Percentiles rank a stretch among this genome's conserved stretches.
phyloP scores from a whole-genome alignment of 352 stramenopile species.

The Pythium oligandrum region DNA sequence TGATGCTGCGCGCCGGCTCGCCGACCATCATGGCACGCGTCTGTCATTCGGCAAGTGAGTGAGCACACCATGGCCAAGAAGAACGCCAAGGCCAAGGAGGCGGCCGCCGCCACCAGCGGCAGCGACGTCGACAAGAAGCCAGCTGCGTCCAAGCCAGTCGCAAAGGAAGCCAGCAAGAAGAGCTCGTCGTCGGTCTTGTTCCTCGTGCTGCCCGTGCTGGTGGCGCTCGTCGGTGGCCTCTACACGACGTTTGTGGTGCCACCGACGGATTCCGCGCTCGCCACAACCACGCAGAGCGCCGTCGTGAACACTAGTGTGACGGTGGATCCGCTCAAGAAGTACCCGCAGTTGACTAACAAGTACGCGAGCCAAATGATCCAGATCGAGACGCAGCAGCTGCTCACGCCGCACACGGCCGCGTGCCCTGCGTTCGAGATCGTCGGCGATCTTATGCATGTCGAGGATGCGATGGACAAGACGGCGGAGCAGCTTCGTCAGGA shows the following conservation, averaged over 20 bases:
- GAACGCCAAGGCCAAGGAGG: slow-evolving; percentile 5
- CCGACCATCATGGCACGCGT: too few species aligned
- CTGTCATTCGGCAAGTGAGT: too few species aligned
- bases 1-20: too few species aligned
- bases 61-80: slow-evolving; percentile 12
- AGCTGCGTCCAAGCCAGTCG: slow-evolving; percentile 5
- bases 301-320: too few species aligned
- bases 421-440: slow-evolving; percentile 28
- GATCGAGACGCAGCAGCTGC: slow-evolving; percentile 39
- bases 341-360: slow-evolving; percentile 31
- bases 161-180: background rate
- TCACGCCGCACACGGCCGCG: slow-evolving; percentile 8
- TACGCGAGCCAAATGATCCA: slow-evolving; percentile 52
- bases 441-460: slow-evolving; percentile 29
- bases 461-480: slow-evolving; percentile 23
- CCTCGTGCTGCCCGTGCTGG: slow-evolving; percentile 23
- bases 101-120: background rate
- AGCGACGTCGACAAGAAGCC: background rate
- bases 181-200: slow-evolving; percentile 20
- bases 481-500: slow-evolving; percentile 25
- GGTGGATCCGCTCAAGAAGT: slow-evolving; percentile 13
- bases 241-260: slow-evolving; percentile 14
- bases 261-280: background rate
- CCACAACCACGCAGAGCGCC: too few species aligned
- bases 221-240: slow-evolving; percentile 29